Conservation (phyloP, 306 rosid genomes). For the Crotalaria pallida region DNA sequence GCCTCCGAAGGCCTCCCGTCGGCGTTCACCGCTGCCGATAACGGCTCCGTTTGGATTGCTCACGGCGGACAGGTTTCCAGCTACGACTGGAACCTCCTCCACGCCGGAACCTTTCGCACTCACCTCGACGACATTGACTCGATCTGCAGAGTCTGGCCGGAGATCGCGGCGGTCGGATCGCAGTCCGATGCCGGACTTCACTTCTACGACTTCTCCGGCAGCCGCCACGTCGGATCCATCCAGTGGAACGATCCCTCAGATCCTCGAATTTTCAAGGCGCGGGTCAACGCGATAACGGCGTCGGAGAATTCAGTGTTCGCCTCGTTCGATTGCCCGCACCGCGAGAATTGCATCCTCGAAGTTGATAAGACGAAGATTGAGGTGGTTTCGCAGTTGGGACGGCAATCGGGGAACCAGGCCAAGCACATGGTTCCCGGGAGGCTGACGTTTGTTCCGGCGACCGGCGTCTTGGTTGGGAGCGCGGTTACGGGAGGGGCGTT, state of each 20-base stretch:
- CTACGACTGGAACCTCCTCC: conserved; percentile 65
- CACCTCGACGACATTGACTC: conserved; percentile 67
- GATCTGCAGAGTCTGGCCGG: conserved; percentile 67
- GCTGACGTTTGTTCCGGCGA: conserved; percentile 62
- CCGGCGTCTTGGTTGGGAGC: conserved; percentile 47
- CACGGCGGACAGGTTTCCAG: conserved; percentile 80
- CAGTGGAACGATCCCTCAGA: conserved; percentile 73
- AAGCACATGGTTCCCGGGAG: conserved; percentile 56
- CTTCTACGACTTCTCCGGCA: conserved; percentile 66
- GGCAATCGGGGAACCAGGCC: conserved; percentile 68
- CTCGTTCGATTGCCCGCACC: conserved; percentile 60
- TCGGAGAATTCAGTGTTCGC: conserved; percentile 51
- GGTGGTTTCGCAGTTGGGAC: conserved; percentile 41
- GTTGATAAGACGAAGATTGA: conserved; percentile 62
- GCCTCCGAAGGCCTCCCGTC: conserved; percentile 73
- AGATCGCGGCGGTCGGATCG: conserved; percentile 68
- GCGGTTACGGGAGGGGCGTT: conserved; percentile 61
- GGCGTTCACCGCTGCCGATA: conserved; percentile 43
- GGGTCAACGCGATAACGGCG: conserved; percentile 55
- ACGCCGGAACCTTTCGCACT: conserved; percentile 56
- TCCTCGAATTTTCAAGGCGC: conserved; percentile 80
- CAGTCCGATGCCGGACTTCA: conserved; percentile 58
- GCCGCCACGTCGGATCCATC: conserved; percentile 55
- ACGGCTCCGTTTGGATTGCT: conserved; percentile 84
- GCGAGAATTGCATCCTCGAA: conserved; percentile 63